Evolutionary conservation across 2,329 filamentous ascomycete genomes (phyloP).

Genomic region (Daldinia sp.): DNA sequence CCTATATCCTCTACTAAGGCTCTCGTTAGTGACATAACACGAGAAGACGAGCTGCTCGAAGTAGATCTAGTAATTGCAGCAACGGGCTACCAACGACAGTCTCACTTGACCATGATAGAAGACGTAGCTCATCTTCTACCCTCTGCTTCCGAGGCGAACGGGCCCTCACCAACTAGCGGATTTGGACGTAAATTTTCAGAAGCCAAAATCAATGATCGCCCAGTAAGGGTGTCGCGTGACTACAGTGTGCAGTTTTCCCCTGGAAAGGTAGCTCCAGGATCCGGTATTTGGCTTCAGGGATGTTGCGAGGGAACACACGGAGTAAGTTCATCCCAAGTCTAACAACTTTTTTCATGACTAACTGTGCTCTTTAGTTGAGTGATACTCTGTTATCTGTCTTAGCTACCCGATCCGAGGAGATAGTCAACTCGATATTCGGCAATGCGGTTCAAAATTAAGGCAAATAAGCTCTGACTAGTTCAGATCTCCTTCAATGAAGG

Average conservation of each 20-base stretch:
- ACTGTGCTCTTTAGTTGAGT: constrained; percentile 53
- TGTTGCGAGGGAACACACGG: constrained; percentile 94
- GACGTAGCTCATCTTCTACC: constrained; percentile 73
- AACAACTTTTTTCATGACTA: constrained; percentile 60
- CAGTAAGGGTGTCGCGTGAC: constrained; percentile 69
- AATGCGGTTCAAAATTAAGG: constrained; percentile 1
- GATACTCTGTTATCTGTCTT: constrained; percentile 44
- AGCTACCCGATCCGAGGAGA: constrained; percentile 41
- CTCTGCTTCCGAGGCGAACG: constrained; percentile 43
- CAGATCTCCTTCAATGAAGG: background rate
- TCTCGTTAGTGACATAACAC: constrained; percentile 36
- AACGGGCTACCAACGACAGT: constrained; percentile 82
- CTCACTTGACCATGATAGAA: constrained; percentile 79
- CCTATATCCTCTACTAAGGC: constrained; percentile 48
- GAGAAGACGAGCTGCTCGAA: constrained; percentile 68
- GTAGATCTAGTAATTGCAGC: constrained; percentile 86
- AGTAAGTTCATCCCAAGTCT: constrained; percentile 62
- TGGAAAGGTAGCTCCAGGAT: constrained; percentile 72
- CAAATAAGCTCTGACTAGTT: background rate
- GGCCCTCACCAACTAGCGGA: constrained; percentile 15
- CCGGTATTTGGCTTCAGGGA: constrained; percentile 91
- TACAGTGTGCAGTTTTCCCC: constrained; percentile 79
- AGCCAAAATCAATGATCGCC: constrained; percentile 60
- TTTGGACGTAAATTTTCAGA: constrained; percentile 31
- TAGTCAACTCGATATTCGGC: constrained; percentile 44